A percentile compares a stretch with the other conserved stretches of the same genome.
Evolutionary conservation across 2,329 filamentous ascomycete species (phyloP).

Genomic region (Aspergillus tubingensis): DNA sequence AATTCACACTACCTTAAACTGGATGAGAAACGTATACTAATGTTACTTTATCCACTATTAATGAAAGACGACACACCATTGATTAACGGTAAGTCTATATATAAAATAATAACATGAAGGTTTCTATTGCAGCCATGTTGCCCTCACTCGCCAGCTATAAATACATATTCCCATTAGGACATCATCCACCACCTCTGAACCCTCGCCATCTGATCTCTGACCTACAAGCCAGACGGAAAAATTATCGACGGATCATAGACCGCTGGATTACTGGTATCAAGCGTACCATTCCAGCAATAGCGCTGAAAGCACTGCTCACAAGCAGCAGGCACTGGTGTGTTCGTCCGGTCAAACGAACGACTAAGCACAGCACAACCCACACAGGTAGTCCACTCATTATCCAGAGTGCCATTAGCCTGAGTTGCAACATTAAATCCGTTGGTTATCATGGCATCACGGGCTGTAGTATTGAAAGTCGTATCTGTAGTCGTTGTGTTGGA

Average conservation of each 20-base stretch:
- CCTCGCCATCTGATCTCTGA: too few species aligned
- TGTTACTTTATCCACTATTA: too few species aligned
- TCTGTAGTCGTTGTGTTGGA: constrained; percentile 79
- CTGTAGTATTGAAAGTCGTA: constrained; percentile 59
- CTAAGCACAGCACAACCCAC: constrained; percentile 80
- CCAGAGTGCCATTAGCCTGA: constrained; percentile 72
- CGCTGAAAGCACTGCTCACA: constrained; percentile 72
- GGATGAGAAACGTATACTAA: too few species aligned
- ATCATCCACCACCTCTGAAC: too few species aligned
- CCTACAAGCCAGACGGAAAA: too few species aligned
- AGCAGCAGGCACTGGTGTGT: constrained; percentile 63
- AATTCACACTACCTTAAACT: too few species aligned
- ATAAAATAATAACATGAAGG: too few species aligned
- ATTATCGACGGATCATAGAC: not conserved
- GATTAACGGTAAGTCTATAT: too few species aligned
- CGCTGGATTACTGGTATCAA: constrained; percentile 32
- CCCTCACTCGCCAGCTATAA: too few species aligned
- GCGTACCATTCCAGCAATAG: constrained; percentile 87
- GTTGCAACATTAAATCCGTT: constrained; percentile 84
- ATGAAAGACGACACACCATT: too few species aligned
- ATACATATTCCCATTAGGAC: too few species aligned
- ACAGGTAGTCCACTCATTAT: constrained; percentile 73
- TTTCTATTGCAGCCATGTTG: too few species aligned
- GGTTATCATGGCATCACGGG: constrained; percentile 74
- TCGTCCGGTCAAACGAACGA: constrained; percentile 69